Conservation (phyloP, 2,329 filamentous ascomycete species). For the Ophiobolus disseminans region DNA sequence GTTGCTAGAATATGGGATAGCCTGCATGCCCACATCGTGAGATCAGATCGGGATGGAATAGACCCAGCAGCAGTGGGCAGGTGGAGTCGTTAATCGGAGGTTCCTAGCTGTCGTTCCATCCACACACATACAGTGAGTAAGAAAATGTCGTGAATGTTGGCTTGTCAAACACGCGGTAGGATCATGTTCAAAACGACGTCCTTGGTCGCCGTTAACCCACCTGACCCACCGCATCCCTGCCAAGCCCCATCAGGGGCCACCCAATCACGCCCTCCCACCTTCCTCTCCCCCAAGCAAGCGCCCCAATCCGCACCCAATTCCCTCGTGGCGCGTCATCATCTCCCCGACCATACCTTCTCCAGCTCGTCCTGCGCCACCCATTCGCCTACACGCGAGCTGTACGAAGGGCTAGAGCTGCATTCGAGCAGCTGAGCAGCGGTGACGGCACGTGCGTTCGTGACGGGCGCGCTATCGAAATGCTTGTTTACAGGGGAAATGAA, state of each 20-base stretch:
- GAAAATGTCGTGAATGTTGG: too few species aligned
- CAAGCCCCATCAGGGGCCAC: slow-evolving; percentile 6
- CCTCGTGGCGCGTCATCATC: not conserved
- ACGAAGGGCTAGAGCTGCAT: not conserved
- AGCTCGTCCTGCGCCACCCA: not conserved
- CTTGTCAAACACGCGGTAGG: not conserved
- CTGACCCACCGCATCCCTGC: slow-evolving; percentile 3
- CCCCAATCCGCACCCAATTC: not conserved
- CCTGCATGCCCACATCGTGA: too few species aligned
- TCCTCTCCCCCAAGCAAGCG: not conserved
- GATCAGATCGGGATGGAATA: too few species aligned
- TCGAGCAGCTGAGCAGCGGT: too few species aligned
- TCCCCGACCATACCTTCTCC: not conserved
- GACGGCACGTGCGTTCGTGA: not conserved
- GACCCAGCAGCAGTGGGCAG: too few species aligned
- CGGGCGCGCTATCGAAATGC: slow-evolving; percentile 8
- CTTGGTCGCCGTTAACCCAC: not conserved
- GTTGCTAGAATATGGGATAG: too few species aligned
- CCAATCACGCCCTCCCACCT: slow-evolving; percentile 1
- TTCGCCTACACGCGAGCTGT: not conserved
- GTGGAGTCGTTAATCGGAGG: too few species aligned
- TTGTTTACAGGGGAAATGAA: not conserved
- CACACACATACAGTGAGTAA: too few species aligned
- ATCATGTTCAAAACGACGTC: not conserved
- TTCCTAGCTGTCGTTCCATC: too few species aligned